Evolutionary conservation across 345 rosid species (phyloP).

Genomic region (Gossypium bickii): DNA sequence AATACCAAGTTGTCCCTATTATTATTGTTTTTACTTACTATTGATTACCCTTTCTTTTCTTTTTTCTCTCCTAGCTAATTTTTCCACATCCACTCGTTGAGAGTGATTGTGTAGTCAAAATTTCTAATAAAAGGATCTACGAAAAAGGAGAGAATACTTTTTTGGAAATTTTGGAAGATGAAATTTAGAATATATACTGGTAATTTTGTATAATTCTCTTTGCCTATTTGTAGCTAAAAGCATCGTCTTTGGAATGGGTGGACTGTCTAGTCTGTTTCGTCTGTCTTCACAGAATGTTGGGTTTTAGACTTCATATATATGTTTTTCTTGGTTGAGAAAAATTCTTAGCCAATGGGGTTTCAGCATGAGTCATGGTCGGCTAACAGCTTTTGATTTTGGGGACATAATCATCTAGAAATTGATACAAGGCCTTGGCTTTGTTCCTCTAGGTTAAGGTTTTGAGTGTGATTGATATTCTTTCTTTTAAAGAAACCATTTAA

Average conservation of each 20-base stretch:
- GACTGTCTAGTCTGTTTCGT: constrained; percentile 18
- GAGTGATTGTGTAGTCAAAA: constrained; percentile 32
- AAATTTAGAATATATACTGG: not conserved
- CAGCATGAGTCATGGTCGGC: constrained; percentile 19
- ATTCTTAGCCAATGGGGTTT: constrained; percentile 29
- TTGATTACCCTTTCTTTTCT: not conserved
- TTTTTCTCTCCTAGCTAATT: constrained; percentile 19
- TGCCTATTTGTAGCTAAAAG: not conserved
- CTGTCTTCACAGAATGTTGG: constrained; percentile 13
- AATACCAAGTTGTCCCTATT: not conserved
- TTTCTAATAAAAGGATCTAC: not conserved
- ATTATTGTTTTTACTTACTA: not conserved
- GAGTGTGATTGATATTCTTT: no score
- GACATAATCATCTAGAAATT: constrained; percentile 16
- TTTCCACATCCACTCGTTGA: constrained; percentile 28
- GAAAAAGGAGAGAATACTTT: constrained; percentile 21
- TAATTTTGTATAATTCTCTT: not conserved
- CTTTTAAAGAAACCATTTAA: no score
- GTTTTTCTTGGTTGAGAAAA: constrained; percentile 8
- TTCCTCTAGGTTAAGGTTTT: not conserved
- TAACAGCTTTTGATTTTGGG: no score
- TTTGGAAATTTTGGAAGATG: constrained; percentile 11
- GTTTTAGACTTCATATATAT: not conserved
- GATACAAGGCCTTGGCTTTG: not conserved
- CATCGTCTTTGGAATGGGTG: constrained; percentile 34